These are phyloP conservation scores for Plectosphaerella sp. DNA, from an alignment of 2,329 filamentous ascomycete species.

Conservation along the genomic window DNA sequence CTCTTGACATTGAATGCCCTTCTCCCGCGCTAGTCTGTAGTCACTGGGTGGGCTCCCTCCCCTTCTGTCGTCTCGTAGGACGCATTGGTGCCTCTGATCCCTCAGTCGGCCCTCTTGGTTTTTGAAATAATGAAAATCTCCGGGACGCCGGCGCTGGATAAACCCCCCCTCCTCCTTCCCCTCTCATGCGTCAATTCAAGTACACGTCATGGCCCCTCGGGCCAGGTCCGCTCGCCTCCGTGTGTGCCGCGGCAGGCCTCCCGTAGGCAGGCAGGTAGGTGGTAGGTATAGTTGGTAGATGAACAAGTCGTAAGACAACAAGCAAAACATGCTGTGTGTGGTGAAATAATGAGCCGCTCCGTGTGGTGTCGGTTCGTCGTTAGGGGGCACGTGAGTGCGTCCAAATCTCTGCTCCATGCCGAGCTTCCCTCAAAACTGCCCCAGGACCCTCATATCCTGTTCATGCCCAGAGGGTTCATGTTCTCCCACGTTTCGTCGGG, in stretches of 20 bases:
- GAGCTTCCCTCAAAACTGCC: background rate
- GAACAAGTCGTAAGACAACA: background rate
- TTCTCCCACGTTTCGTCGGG: conserved; percentile 24
- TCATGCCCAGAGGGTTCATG: conserved; percentile 54
- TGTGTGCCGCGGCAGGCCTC: background rate
- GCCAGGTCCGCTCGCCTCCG: background rate
- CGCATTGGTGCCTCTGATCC: no score
- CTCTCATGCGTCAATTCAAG: background rate
- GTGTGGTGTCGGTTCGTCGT: background rate
- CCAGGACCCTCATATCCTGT: conserved; percentile 38
- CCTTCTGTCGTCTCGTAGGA: no score
- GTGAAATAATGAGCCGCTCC: no score
- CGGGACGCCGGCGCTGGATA: conserved; percentile 12
- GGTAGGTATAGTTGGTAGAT: background rate
- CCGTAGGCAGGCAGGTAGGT: background rate
- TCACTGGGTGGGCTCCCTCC: no score
- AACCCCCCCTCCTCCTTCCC: background rate
- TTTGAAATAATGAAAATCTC: conserved; percentile 1
- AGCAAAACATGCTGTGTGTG: background rate
- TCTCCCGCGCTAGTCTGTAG: no score
- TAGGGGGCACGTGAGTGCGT: conserved; percentile 1
- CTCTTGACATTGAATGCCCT: no score
- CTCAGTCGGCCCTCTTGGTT: no score
- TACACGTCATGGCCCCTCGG: conserved; percentile 2
- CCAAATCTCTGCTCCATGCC: background rate